These are phyloP conservation scores for Populus pruinosa DNA, from an alignment of 345 rosid genomes.

Conservation along the genomic window DNA sequence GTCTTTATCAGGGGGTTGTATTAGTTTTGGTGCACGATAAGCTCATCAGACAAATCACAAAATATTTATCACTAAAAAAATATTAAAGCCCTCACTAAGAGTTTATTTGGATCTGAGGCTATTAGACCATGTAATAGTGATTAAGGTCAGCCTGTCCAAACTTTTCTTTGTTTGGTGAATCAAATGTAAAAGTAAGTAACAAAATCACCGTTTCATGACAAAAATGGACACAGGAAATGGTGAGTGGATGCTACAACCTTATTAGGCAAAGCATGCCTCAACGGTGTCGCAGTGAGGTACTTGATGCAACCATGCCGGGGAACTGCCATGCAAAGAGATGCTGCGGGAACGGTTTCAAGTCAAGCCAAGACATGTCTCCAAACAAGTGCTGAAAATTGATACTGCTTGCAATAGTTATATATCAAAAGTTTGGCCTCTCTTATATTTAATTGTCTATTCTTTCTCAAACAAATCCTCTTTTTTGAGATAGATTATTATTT, in stretches of 20 bases:
- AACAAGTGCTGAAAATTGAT: conserved; percentile 1
- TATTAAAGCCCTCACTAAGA: too few species aligned
- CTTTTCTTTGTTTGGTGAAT: too few species aligned
- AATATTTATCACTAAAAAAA: too few species aligned
- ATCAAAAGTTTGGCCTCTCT: neutral
- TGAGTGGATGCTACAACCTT: conserved; percentile 25
- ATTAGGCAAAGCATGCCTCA: conserved; percentile 11
- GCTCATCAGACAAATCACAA: too few species aligned
- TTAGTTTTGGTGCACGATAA: too few species aligned
- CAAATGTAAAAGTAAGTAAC: too few species aligned
- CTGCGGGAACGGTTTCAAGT: neutral
- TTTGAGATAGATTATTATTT: neutral
- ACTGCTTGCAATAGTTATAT: neutral
- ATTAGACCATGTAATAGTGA: too few species aligned
- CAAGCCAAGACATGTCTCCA: neutral
- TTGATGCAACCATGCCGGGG: conserved; percentile 4
- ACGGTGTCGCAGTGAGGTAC: neutral
- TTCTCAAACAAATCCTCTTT: neutral
- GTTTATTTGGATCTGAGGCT: too few species aligned
- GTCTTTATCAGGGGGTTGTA: too few species aligned
- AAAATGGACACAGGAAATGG: conserved; percentile 30
- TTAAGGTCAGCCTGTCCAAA: too few species aligned
- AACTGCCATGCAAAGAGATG: conserved; percentile 15
- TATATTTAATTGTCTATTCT: neutral
- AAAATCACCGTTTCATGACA: neutral